Evolutionary conservation across 495 filamentous ascomycete species (phyloP).

Genomic region (Cryomyces antarcticus): DNA sequence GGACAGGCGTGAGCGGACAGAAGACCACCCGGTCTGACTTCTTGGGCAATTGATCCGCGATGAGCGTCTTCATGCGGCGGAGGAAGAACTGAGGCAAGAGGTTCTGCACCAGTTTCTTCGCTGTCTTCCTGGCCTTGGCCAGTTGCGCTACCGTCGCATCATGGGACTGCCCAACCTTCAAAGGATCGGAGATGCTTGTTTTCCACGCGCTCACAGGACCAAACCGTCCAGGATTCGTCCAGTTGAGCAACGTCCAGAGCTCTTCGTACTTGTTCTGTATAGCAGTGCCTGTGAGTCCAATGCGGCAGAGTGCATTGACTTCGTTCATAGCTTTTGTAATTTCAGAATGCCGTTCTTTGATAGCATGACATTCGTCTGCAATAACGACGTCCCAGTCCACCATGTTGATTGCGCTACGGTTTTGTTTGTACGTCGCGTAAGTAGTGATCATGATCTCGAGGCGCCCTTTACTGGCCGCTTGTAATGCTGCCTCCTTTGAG

Average conservation of each 20-base stretch:
- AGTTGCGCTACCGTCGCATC: constrained; percentile 77
- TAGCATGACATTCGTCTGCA: constrained; percentile 85
- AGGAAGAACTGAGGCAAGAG: constrained; percentile 85
- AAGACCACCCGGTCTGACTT: constrained; percentile 92
- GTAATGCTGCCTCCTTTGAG: constrained; percentile 49
- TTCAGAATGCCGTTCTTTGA: constrained; percentile 62
- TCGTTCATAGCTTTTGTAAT: constrained; percentile 78
- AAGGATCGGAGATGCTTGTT: constrained; percentile 49
- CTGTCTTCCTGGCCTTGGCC: constrained; percentile 59
- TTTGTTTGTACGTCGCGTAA: constrained; percentile 66
- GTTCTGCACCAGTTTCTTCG: constrained; percentile 68
- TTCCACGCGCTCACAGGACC: constrained; percentile 67
- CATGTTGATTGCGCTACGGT: constrained; percentile 56
- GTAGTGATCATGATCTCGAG: constrained; percentile 87
- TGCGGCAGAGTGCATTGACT: constrained; percentile 79
- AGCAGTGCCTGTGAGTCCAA: constrained; percentile 86
- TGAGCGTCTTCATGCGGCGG: constrained; percentile 78
- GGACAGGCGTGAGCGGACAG: constrained; percentile 69
- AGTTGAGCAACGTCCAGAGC: constrained; percentile 89
- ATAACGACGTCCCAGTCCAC: constrained; percentile 93
- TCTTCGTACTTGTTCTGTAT: constrained; percentile 98
- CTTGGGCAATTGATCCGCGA: constrained; percentile 87
- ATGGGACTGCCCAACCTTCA: constrained; percentile 76
- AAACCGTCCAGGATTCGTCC: constrained; percentile 81
- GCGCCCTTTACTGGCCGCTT: constrained; percentile 53